Base-by-base conservation (phyloP, 2,329 filamentous ascomycete genomes). In the Arthrobotrys sinensis region DNA sequence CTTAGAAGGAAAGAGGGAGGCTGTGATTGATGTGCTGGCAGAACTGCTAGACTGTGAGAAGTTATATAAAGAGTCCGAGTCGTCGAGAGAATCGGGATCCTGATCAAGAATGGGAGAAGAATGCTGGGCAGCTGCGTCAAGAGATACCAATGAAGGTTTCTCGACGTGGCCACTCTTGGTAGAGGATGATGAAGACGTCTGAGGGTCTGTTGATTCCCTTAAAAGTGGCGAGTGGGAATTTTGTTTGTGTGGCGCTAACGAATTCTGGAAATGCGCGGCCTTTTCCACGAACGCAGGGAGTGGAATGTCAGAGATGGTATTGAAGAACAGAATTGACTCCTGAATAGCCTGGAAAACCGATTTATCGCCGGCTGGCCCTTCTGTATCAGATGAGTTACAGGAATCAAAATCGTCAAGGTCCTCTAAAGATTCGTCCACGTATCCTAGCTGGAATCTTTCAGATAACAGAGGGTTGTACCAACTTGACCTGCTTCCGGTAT, bases 101-200 rank as follows among this genome's bases (percentile, higher is more conserved):
- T 67, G 48, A 34, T 77, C 50, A 65, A 77, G 73, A 77, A 77
- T 77, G 66, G 73, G 66, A 4, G n/a, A 62, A 66, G 53, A 71
- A 62, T 71, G 32, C 73, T 77, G 28, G 34, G 57, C 24, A 40
- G 28, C 28, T 60, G 48, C 57, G 43, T 77, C 73, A 77, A 77
- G 73, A 77, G 62, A 64, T 53, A 77, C 73, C 73, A 77, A 19
- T 34, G 73, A 77, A 77, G 73, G 73, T 77, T 77, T 77, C 73
- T 71, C 71, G 73, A 77, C 73, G 66, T 77, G 73, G 73, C 66
- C 53, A 40, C 45, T 32, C 34, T 52, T 28, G 16, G 21, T 19
- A n/a, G 60, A 16, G 66, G 46, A 52, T 11, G 19, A 45, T 38
- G 55, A 69, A 10, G 38, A 45, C 21, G 45, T 21, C 36, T 43